Conservation (phyloP, 371 early-diverging fungal genomes). For the Dichotomocladium elegans region DNA sequence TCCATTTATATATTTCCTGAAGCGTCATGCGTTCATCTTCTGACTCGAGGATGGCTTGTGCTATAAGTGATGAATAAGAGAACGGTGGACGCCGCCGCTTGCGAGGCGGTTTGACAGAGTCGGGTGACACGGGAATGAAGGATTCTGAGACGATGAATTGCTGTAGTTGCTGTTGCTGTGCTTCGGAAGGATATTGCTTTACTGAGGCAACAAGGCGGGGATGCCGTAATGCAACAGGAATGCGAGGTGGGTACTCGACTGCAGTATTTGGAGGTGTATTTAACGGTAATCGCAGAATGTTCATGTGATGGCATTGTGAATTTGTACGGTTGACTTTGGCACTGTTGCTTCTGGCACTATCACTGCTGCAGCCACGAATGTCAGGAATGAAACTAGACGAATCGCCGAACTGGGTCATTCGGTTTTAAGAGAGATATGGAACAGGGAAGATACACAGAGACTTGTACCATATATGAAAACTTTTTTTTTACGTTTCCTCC, state of each 20-base stretch:
- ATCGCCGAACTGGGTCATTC: neutral
- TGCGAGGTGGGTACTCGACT: slow-evolving; percentile 33
- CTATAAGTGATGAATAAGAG: slow-evolving; percentile 73
- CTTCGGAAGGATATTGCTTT: slow-evolving; percentile 34
- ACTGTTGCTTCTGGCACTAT: neutral
- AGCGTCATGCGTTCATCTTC: slow-evolving; percentile 59
- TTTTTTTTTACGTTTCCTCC: too few species aligned
- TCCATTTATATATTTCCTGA: slow-evolving; percentile 73
- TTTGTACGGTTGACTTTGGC: too few species aligned
- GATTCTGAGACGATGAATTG: slow-evolving; percentile 47
- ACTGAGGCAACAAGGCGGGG: slow-evolving; percentile 35
- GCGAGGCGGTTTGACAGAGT: slow-evolving; percentile 35
- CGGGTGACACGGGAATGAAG: slow-evolving; percentile 44
- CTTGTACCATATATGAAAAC: too few species aligned
- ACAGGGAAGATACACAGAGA: too few species aligned
- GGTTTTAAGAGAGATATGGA: too few species aligned
- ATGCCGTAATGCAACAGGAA: slow-evolving; percentile 41
- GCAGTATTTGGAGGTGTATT: too few species aligned
- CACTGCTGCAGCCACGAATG: neutral
- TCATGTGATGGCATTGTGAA: neutral
- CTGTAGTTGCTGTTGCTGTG: slow-evolving; percentile 39
- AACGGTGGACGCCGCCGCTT: slow-evolving; percentile 70
- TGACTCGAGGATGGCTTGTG: slow-evolving; percentile 64
- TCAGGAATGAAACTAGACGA: neutral
- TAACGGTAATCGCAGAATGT: too few species aligned